phyloP scores from a whole-genome alignment of 148 eudicot species.

The Spergularia marina region DNA sequence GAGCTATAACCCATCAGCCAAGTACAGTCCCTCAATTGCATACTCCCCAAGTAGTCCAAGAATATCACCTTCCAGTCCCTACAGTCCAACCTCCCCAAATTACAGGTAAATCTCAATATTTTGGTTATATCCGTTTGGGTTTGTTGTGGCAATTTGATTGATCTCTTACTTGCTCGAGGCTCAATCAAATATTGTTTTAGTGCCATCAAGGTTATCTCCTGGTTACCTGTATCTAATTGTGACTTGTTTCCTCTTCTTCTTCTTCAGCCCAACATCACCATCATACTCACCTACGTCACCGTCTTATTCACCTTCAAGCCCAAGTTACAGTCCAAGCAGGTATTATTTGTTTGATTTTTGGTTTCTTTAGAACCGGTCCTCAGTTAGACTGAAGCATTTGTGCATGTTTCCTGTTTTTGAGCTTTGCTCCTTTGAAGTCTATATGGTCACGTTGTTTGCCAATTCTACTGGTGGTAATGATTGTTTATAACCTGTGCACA shows the following conservation, averaged over 20 bases:
- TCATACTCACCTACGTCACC: slow-evolving; percentile 49
- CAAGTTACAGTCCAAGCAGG: slow-evolving; percentile 59
- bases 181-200: background rate
- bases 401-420: background rate
- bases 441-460: background rate
- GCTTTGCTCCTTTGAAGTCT: background rate
- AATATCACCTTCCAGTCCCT: slow-evolving; percentile 46
- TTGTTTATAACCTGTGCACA: no score
- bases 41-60: slow-evolving; percentile 57
- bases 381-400: background rate
- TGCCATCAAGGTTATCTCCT: no score
- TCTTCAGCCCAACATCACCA: slow-evolving; percentile 50
- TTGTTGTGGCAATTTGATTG: background rate
- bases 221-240: background rate
- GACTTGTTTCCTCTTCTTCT: background rate
- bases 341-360: slow-evolving; percentile 16
- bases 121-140: background rate
- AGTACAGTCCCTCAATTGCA: slow-evolving; percentile 48
- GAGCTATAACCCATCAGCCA: slow-evolving; percentile 48
- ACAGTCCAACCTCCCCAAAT: slow-evolving; percentile 49
- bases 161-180: background rate
- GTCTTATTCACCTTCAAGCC: slow-evolving; percentile 47
- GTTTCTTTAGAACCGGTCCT: background rate
- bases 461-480: background rate
- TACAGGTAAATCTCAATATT: slow-evolving; percentile 35